Percentiles rank a stretch among this genome's conserved stretches.
Conservation (phyloP, 1,284 basidiomycete species). For the Ustilago xerochloae region DNA sequence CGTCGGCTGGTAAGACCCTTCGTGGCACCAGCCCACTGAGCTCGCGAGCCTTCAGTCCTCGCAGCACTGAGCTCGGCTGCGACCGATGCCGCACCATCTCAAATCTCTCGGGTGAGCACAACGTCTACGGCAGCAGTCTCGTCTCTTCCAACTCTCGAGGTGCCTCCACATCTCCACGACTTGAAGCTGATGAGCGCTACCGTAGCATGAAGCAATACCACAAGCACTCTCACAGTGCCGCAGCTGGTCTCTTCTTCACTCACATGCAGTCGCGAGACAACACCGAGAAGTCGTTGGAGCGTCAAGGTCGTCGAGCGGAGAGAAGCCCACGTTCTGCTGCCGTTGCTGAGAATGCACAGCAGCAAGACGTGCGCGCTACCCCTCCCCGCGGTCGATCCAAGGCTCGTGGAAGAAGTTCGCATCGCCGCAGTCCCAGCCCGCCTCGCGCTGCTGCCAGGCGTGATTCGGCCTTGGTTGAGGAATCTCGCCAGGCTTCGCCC, state of each 20-base stretch:
- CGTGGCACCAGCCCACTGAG: constrained; percentile 43
- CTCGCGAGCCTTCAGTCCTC: constrained; percentile 39
- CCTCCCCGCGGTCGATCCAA: constrained; percentile 54
- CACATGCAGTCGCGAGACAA: constrained; percentile 34
- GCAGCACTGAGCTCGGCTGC: constrained; percentile 40
- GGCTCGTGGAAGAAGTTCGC: constrained; percentile 52
- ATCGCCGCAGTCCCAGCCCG: constrained; percentile 52
- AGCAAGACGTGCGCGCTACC: constrained; percentile 37
- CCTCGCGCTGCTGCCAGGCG: constrained; percentile 52
- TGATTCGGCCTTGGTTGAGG: constrained; percentile 10
- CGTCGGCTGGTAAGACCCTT: constrained; percentile 55
- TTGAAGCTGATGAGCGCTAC: constrained; percentile 29
- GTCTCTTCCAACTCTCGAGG: constrained; percentile 35
- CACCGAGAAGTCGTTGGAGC: constrained; percentile 7
- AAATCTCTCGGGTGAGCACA: constrained; percentile 41
- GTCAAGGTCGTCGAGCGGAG: constrained; percentile 25
- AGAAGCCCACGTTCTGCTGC: constrained; percentile 7
- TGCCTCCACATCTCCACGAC: constrained; percentile 24
- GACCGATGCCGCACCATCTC: constrained; percentile 52
- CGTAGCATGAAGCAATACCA: constrained; percentile 49
- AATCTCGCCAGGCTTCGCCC: constrained; percentile 12
- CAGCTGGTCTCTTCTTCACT: constrained; percentile 50
- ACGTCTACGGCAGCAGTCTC: constrained; percentile 42
- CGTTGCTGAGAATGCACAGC: constrained; percentile 15
- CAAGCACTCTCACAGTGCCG: constrained; percentile 57